Evolutionary conservation across 1,284 basidiomycete genomes (phyloP).

Genomic region (Fomitiporia mediterranea): DNA sequence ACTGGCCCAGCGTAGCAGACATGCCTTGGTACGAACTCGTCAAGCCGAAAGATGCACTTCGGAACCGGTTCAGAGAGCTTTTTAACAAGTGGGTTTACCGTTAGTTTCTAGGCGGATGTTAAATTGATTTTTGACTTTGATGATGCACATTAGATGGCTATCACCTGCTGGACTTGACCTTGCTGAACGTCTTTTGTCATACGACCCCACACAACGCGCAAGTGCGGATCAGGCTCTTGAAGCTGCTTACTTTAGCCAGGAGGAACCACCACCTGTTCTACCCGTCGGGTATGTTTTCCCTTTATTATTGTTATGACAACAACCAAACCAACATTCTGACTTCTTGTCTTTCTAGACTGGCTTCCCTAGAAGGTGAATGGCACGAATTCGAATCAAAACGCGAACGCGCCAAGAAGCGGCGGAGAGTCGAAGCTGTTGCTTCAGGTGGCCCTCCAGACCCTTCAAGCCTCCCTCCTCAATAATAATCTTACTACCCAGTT

Average conservation of each 20-base stretch:
- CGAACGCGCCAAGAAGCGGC: constrained; percentile 73
- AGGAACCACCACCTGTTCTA: constrained; percentile 67
- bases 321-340: constrained; percentile 2
- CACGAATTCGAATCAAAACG: constrained; percentile 89
- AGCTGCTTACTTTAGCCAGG: constrained; percentile 77
- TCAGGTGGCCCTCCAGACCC: constrained; percentile 15
- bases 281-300: constrained; percentile 71
- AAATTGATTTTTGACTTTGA: no score
- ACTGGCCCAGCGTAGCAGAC: constrained; percentile 80
- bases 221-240: constrained; percentile 79
- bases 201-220: constrained; percentile 76
- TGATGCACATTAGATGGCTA: constrained; percentile 73
- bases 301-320: no score
- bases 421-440: constrained; percentile 44
- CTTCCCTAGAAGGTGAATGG: constrained; percentile 87
- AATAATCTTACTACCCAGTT: constrained; percentile 13
- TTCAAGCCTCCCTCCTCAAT: constrained; percentile 2
- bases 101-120: not conserved
- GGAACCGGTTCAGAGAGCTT: constrained; percentile 70
- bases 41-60: constrained; percentile 72
- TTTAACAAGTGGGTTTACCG: constrained; percentile 70
- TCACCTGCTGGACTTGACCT: constrained; percentile 81
- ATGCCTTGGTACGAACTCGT: constrained; percentile 99
- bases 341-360: constrained; percentile 39
- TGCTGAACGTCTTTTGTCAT: constrained; percentile 78